Evolutionary conservation across 2,329 filamentous ascomycete species (phyloP).

Genomic region (Podosphaera leucotricha): DNA sequence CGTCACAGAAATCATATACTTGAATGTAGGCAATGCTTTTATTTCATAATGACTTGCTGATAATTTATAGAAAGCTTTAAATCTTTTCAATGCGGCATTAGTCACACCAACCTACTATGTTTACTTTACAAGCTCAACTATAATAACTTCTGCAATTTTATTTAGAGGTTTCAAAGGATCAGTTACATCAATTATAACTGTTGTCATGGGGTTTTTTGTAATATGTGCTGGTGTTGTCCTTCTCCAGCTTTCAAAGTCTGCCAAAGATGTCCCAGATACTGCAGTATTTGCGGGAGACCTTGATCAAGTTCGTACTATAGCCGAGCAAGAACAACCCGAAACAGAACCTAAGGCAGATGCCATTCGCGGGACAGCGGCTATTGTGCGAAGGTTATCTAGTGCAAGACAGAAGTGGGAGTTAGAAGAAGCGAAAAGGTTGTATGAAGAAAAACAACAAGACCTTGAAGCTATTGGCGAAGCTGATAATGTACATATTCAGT

Average conservation of each 20-base stretch:
- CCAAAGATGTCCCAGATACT: constrained; percentile 86
- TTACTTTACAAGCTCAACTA: constrained; percentile 89
- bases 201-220: constrained; percentile 78
- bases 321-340: constrained; percentile 87
- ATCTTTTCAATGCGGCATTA: constrained; percentile 86
- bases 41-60: constrained; percentile 2
- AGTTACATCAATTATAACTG: constrained; percentile 54
- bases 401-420: constrained; percentile 56
- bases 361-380: constrained; percentile 72
- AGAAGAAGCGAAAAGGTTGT: constrained; percentile 54
- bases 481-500: constrained; percentile 41
- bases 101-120: constrained; percentile 98
- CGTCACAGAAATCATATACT: constrained; percentile 77
- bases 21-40: constrained; percentile 48
- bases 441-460: constrained; percentile 52
- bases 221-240: constrained; percentile 87
- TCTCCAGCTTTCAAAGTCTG: constrained; percentile 88
- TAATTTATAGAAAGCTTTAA: constrained; percentile 66
- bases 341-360: constrained; percentile 90
- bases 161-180: constrained; percentile 90
- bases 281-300: constrained; percentile 83
- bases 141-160: constrained; percentile 76
- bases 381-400: constrained; percentile 60
- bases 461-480: constrained; percentile 59
- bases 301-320: constrained; percentile 85